phyloP scores from a whole-genome alignment of 306 rosid species.

The Rosa lucieae region DNA sequence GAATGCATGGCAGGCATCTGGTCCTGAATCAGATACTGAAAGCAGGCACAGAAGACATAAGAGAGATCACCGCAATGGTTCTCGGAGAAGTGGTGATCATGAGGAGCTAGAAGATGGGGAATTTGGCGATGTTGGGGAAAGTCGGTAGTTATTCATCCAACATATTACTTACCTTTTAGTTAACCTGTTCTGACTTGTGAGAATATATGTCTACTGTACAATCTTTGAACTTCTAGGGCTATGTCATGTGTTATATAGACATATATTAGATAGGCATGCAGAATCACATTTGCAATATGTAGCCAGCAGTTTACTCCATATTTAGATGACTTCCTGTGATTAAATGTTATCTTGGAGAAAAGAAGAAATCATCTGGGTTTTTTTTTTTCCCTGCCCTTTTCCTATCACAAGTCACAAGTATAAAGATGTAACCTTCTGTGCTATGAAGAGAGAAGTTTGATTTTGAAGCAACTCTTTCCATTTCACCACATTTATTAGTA shows the following conservation, averaged over 20 bases:
- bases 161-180: not conserved
- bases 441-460: not conserved
- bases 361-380: not conserved
- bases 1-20: conserved; percentile 65
- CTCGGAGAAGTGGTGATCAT: conserved; percentile 57
- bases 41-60: conserved; percentile 71
- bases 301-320: not conserved
- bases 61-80: conserved; percentile 67
- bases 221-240: conserved; percentile 9
- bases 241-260: not conserved
- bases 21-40: conserved; percentile 74
- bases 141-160: conserved; percentile 51
- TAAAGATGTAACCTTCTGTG: not conserved
- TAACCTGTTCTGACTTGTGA: conserved; percentile 1
- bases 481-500: not conserved
- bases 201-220: conserved; percentile 13
- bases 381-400: not conserved
- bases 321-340: not conserved
- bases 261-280: not conserved
- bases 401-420: not conserved
- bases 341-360: not conserved
- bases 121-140: conserved; percentile 61
- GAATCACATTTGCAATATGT: not conserved
- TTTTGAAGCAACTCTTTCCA: not conserved
- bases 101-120: conserved; percentile 83